Evolutionary conservation across 2,329 filamentous ascomycete species (phyloP).

Genomic region (Fusarium concolor): DNA sequence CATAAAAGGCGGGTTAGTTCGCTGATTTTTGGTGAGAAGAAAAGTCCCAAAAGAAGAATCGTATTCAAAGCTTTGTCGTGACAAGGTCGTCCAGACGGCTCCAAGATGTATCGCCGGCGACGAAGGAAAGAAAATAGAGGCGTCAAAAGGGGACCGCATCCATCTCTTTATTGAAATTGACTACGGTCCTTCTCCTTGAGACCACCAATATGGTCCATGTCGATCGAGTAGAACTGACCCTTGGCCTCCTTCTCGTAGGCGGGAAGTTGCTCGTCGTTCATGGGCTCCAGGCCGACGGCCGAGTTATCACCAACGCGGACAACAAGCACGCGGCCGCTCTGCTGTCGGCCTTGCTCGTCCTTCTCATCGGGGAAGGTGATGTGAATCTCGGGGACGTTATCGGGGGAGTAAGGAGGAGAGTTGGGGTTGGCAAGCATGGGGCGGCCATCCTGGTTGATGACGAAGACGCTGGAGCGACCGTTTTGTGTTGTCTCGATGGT

Average conservation of each 20-base stretch:
- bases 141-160: slow-evolving; percentile 20
- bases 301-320: slow-evolving; percentile 90
- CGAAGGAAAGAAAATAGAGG: slow-evolving; percentile 32
- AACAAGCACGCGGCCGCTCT: slow-evolving; percentile 89
- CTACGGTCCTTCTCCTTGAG: slow-evolving; percentile 85
- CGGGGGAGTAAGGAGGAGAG: slow-evolving; percentile 81
- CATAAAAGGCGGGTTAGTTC: slow-evolving; percentile 37
- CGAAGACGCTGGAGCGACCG: slow-evolving; percentile 75
- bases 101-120: slow-evolving; percentile 44
- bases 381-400: slow-evolving; percentile 91
- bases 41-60: slow-evolving; percentile 30
- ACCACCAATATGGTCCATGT: slow-evolving; percentile 93
- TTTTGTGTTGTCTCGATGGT: slow-evolving; percentile 68
- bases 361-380: slow-evolving; percentile 98
- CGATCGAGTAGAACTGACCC: slow-evolving; percentile 89
- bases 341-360: slow-evolving; percentile 82
- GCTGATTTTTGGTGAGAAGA: slow-evolving; percentile 33
- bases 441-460: slow-evolving; percentile 81
- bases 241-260: slow-evolving; percentile 87
- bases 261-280: slow-evolving; percentile 82
- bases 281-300: slow-evolving; percentile 86
- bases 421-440: slow-evolving; percentile 80
- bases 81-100: slow-evolving; percentile 45
- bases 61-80: slow-evolving; percentile 42
- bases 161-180: slow-evolving; percentile 51